A percentile compares a stretch with the other conserved stretches of the same genome.
Evolutionary conservation across 805 yeast genomes (phyloP).

Genomic region (Danielia oregonensis): DNA sequence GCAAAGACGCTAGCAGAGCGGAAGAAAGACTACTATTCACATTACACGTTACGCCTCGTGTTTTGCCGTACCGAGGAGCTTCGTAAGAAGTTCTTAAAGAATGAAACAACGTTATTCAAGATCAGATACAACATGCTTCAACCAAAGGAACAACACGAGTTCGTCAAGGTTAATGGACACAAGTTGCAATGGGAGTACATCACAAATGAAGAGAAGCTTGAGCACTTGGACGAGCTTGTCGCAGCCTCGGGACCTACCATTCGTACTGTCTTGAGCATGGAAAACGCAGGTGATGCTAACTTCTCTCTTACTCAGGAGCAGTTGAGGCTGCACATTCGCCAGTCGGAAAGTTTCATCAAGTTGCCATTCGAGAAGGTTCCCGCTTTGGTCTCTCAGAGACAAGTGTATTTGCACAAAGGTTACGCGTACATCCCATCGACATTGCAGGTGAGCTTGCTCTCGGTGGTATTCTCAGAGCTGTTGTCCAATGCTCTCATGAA

Average conservation of each 20-base stretch:
- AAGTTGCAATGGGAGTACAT: slow-evolving; percentile 74
- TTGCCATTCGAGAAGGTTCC: slow-evolving; percentile 85
- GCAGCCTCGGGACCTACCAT: slow-evolving; percentile 51
- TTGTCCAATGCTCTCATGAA: slow-evolving; percentile 51
- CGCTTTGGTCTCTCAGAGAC: slow-evolving; percentile 70
- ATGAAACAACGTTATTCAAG: slow-evolving; percentile 73
- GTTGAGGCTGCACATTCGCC: slow-evolving; percentile 44
- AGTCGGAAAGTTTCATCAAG: slow-evolving; percentile 66
- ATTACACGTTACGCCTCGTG: slow-evolving; percentile 81
- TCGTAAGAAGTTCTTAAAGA: slow-evolving; percentile 69
- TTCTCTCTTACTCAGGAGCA: slow-evolving; percentile 45
- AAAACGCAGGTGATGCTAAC: slow-evolving; percentile 23
- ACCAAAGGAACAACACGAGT: slow-evolving; percentile 62
- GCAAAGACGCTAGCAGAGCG: slow-evolving; percentile 52
- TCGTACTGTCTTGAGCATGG: slow-evolving; percentile 31
- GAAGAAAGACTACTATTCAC: slow-evolving; percentile 88
- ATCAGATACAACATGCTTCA: slow-evolving; percentile 66
- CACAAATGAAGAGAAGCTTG: slow-evolving; percentile 53
- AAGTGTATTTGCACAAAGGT: slow-evolving; percentile 64
- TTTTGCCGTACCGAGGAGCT: slow-evolving; percentile 86
- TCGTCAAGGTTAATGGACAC: slow-evolving; percentile 51
- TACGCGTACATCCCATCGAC: slow-evolving; percentile 81
- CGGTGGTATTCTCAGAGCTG: slow-evolving; percentile 60
- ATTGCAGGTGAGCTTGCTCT: slow-evolving; percentile 67
- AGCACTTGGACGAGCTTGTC: slow-evolving; percentile 45